phyloP scores from a whole-genome alignment of 441 rosid species.

The Melastoma candidum region DNA sequence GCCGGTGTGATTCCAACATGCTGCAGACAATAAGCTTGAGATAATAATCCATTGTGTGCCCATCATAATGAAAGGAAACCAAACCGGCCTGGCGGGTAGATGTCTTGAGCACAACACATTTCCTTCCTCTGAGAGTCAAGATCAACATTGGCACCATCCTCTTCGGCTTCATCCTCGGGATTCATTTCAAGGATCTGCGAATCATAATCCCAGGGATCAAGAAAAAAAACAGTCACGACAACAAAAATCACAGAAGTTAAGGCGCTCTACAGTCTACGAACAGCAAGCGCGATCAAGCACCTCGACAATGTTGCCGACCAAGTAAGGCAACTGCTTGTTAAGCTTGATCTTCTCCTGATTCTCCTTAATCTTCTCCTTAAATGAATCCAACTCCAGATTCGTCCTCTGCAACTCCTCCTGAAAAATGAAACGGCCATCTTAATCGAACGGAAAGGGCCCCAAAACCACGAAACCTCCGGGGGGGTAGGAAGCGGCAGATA shows the following conservation, averaged over 20 bases:
- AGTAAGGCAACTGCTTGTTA: slow-evolving; percentile 92
- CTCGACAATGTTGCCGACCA: slow-evolving; percentile 97
- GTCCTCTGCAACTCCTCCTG: slow-evolving; percentile 86
- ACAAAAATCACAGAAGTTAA: too few species aligned
- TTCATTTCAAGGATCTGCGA: slow-evolving; percentile 84
- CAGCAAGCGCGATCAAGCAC: slow-evolving; percentile 21
- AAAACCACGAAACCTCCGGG: too few species aligned
- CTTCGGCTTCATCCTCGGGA: slow-evolving; percentile 98
- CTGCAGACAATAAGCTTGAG: too few species aligned
- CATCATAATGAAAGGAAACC: too few species aligned
- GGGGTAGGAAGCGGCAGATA: slow-evolving; percentile 6
- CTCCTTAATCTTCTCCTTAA: slow-evolving; percentile 90
- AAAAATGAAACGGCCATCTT: not conserved
- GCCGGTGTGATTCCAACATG: too few species aligned
- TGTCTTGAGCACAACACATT: slow-evolving; percentile 93
- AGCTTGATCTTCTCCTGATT: slow-evolving; percentile 98
- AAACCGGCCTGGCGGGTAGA: slow-evolving; percentile 79
- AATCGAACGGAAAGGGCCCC: too few species aligned
- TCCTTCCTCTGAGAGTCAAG: slow-evolving; percentile 96
- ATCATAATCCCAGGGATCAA: too few species aligned
- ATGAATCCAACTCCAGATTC: slow-evolving; percentile 74
- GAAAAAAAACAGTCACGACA: too few species aligned
- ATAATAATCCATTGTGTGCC: too few species aligned
- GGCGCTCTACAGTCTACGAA: too few species aligned
- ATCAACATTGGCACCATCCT: slow-evolving; percentile 96